Base-by-base conservation (phyloP, 2,329 filamentous ascomycete genomes). In the Chaetomiaceae sp. region DNA sequence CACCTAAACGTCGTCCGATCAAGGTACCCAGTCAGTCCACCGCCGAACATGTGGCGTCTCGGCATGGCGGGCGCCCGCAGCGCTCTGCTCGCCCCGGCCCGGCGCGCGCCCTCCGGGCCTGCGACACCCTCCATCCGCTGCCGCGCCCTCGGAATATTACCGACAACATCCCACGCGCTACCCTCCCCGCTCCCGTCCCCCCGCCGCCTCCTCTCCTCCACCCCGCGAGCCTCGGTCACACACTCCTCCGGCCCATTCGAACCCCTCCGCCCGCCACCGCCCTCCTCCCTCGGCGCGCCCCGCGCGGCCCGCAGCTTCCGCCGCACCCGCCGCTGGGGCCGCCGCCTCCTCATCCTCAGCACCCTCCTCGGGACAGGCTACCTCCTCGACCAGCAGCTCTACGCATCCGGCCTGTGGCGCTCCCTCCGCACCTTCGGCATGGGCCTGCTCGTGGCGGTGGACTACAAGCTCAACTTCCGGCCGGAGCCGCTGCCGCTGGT, bases 391-490 rank as follows among this genome's bases (percentile, higher is more conserved):
- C 78, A 69, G 13, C 78, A 86, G 57, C 75, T 87, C 63, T 95
- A 93, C 68, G 88, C 89, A 44, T 85, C 87, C 1, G 86, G 88
- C 12, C 71, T 96, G 21, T 82, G 79, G 33, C 86, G 93, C 50
- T 92, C 87, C 20, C 68, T 87, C 37, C 85, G 86, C 37, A 96
- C 93, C 0, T 96, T 97, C 66, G 77, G 78, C 35, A 82, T 82
- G 3, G 92, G 90, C 7, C 72, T 95, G 10, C 65, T 91, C 40
- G 87, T 95, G 14, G 92, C 91, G 1, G 64, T 91, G 20, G 93
- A 99, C 72, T 97, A 99, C 75, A 97, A 96, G 72, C 75, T 97
- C 68, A 97, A 99, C 70, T 99, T 99, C 69, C 82, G 89, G 5
- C 78, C 87, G 5, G 73, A 89, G 58, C 91, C 92, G 6, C 78